Evolutionary conservation across 108 stramenopile species (phyloP).

Genomic region (Conticribra weissflogii): DNA sequence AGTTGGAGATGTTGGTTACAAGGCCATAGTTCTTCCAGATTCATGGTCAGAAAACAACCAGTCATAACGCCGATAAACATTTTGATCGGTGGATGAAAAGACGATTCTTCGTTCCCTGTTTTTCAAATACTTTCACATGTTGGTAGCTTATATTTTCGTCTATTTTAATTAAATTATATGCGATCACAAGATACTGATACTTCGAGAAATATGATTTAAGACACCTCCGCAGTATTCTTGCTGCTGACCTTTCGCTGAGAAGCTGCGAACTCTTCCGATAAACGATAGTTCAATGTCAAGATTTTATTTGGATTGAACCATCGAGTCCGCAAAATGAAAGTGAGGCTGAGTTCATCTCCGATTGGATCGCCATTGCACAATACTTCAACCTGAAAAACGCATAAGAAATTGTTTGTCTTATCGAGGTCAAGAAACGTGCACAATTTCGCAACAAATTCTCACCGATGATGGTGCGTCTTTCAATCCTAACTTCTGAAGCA

Average conservation of each 20-base stretch:
- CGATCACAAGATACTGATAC: too few species aligned
- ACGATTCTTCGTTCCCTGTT: too few species aligned
- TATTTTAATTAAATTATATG: too few species aligned
- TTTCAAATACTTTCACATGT: too few species aligned
- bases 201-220: too few species aligned
- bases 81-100: too few species aligned
- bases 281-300: constrained; percentile 42
- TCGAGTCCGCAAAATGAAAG: constrained; percentile 53
- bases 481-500: constrained; percentile 38
- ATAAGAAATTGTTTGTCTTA: too few species aligned
- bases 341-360: constrained; percentile 62
- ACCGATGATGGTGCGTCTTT: constrained; percentile 20
- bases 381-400: constrained; percentile 39
- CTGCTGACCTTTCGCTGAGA: too few species aligned
- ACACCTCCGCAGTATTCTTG: too few species aligned
- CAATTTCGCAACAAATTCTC: not conserved
- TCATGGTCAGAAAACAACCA: constrained; percentile 1
- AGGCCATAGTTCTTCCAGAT: constrained; percentile 17
- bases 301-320: constrained; percentile 45
- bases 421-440: too few species aligned
- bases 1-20: constrained; percentile 10
- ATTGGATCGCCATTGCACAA: constrained; percentile 50
- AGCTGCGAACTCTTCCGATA: constrained; percentile 14
- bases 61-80: too few species aligned
- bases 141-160: too few species aligned